Evolutionary conservation across 805 yeast species (phyloP), one percentile per base, ranked within the genome.

Genomic region (Wickerhamiella brachini): DNA sequence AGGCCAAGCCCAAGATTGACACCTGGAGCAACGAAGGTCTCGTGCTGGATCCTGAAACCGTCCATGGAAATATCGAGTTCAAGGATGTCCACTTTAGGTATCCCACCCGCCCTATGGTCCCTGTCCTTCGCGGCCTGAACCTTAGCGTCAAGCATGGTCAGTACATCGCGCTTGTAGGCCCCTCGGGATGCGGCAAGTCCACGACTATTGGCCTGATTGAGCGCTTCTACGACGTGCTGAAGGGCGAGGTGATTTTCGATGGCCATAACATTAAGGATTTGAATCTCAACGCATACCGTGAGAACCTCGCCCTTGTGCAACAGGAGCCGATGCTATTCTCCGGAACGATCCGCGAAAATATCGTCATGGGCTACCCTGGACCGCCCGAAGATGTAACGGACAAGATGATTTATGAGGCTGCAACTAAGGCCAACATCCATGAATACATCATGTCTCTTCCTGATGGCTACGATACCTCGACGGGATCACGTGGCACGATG

Each of bases 131-230:
- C 1, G 67, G 79, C 37, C 68, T 85, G 2, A 65, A 67, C 45
- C 57, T 83, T 13, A 57, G 60, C 1, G 71, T 88, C 41, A 64
- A 72, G n/a, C 62, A 73, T 8, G 74, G 77, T 1, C 67, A 72
- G 52, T 66, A 77, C 38, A 80, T 81, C 13, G 93, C 80, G 49
- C 67, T 90, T 3, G 81, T 90, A 5, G 83, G 83, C 2, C 74
- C 82, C 0, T 75, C 80, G 2, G 83, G 83, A 1, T 74, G 80
- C 52, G 83, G 83, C 17, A 78, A 78, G 59, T 72, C 78, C 5
- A 79, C 83, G 2, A 71, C 80, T 39, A 79, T 81, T 18, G 66
- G 78, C 1, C 66, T 77, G 45, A 51, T 50, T 42, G 72, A 79
- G 55, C 65, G 81, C 20, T 75, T 77, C 49, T 78, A 78, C 59